These are phyloP conservation scores for Ensete ventricosum DNA, from an alignment of 176 grass and related monocot genomes.

Conservation along the genomic window DNA sequence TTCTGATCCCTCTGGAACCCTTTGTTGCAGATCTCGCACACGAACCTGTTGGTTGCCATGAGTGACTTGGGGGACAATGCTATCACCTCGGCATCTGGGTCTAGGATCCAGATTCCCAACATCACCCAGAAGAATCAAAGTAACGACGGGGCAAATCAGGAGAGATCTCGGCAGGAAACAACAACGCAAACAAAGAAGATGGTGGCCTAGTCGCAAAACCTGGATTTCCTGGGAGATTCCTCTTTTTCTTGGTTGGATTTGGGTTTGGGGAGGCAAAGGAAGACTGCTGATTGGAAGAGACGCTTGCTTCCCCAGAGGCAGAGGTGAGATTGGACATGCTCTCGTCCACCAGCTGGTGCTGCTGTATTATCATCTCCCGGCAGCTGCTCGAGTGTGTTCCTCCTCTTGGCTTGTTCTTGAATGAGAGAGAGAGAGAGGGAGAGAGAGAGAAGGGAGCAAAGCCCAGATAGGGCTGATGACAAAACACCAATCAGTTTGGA, in stretches of 20 bases:
- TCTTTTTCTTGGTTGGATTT: conserved; percentile 78
- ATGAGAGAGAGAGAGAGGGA: neutral
- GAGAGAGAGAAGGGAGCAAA: neutral
- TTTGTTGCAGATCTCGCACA: conserved; percentile 94
- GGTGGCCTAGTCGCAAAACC: conserved; percentile 22
- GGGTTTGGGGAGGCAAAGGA: conserved; percentile 39
- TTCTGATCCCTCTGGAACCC: conserved; percentile 98
- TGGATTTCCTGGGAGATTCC: conserved; percentile 90
- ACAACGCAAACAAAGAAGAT: too few species aligned
- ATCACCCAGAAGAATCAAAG: too few species aligned
- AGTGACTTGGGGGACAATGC: conserved; percentile 71
- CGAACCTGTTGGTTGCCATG: conserved; percentile 89
- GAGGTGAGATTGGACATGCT: conserved; percentile 97
- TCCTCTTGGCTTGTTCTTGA: neutral
- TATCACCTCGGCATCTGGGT: conserved; percentile 94
- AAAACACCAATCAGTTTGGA: neutral
- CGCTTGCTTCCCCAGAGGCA: conserved; percentile 62
- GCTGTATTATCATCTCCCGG: conserved; percentile 53
- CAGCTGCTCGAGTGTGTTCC: neutral
- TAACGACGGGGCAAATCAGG: too few species aligned
- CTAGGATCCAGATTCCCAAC: conserved; percentile 12
- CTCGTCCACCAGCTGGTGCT: conserved; percentile 68
- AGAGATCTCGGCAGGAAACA: too few species aligned
- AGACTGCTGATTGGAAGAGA: conserved; percentile 54
- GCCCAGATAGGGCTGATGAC: neutral